Evolutionary conservation across 495 filamentous ascomycete species (phyloP), one percentile per base, ranked within the genome.

Genomic region (Aspergillus affinis): DNA sequence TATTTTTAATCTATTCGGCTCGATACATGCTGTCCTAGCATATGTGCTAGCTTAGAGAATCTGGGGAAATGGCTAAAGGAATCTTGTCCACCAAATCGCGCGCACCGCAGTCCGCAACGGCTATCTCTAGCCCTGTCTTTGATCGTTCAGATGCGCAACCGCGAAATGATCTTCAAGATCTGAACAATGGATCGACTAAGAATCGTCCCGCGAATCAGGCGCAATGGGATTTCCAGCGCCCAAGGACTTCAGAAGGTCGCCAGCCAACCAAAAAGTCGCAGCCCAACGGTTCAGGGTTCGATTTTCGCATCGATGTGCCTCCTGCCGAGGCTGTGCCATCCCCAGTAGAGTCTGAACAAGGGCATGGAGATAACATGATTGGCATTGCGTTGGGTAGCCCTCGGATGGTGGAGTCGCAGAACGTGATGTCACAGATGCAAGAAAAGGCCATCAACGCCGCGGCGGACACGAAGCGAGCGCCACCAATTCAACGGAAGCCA

Each of bases 371-470:
- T 21, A 69, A 70, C 48, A 68, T 72, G 59, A 84, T 86, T 55
- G 82, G 83, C 1, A 76, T 85, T 54, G 83, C 82, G 0, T 61
- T 86, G 41, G 83, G 82, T 21, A 84, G 81, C 59, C 83, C 83
- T 3, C 73, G 73, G n/a, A 65, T 78, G 65, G 20, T 73, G 4
- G 61, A 71, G 48, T 21, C 64, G 13, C 61, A 65, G 12, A 60
- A 58, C 7, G 32, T 54, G 21, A 36, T 70, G 30, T 54, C 65
- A 20, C 67, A 72, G 29, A 57, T 63, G 32, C 68, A 69, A 61
- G 50, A 69, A 55, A 63, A 66, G 27, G 60, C 59, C 27, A 60
- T 62, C 21, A 58, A 62, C 36, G 52, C 60, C n/a, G 51, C 57
- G 36, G 9, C 20, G 4, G 46, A 58, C 20, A n/a, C 21, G 52